Percentiles rank a stretch among this genome's conserved stretches.
Conservation (phyloP, 2,329 filamentous ascomycete species). For the Pseudogymnoascus sp. region DNA sequence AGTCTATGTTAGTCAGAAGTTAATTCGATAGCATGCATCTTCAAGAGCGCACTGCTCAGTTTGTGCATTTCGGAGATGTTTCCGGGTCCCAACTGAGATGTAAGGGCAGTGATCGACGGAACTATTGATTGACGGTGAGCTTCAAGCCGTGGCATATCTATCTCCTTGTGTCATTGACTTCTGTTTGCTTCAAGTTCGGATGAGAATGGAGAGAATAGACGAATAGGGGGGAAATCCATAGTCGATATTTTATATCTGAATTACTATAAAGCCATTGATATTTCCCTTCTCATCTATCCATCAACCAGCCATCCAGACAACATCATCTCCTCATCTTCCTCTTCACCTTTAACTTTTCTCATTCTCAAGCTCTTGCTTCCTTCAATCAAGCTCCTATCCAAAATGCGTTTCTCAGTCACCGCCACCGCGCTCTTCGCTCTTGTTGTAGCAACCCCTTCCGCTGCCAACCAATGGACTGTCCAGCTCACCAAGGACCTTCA, state of each 20-base stretch:
- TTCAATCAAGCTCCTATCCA: not conserved
- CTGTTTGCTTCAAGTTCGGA: not conserved
- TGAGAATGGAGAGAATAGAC: not conserved
- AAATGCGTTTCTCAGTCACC: not conserved
- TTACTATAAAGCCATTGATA: not conserved
- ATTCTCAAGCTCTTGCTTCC: not conserved
- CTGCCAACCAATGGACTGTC: not conserved
- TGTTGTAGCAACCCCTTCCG: not conserved
- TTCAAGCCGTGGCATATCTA: not conserved
- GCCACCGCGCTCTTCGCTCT: constrained; percentile 2
- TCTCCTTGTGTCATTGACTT: not conserved
- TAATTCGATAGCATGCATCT: not conserved
- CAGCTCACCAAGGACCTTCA: not conserved
- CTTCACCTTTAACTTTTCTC: not conserved
- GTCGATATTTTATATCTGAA: not conserved
- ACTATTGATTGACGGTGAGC: constrained; percentile 8
- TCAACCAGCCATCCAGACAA: not conserved
- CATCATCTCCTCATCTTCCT: not conserved
- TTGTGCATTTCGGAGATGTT: not conserved
- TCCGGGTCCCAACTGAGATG: not conserved
- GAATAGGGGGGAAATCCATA: not conserved
- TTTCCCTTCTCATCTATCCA: not conserved
- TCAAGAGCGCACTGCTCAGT: not conserved
- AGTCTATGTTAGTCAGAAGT: not conserved
- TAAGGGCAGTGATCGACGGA: not conserved